These are phyloP conservation scores for Cercospora sp. DNA, from an alignment of 2,329 filamentous ascomycete species.

Conservation along the genomic window DNA sequence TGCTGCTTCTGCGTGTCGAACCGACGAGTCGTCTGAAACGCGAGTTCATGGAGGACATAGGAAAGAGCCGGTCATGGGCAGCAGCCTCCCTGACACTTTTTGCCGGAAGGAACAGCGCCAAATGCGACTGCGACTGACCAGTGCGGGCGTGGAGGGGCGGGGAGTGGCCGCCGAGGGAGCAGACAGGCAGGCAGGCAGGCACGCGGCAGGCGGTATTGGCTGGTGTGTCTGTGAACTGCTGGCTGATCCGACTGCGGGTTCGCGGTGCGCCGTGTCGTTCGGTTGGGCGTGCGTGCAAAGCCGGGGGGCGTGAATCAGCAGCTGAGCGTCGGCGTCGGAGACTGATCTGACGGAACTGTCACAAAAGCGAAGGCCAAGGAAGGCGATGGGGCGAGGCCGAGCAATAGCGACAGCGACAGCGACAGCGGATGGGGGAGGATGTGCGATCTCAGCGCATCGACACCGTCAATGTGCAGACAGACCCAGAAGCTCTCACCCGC, in stretches of 20 bases:
- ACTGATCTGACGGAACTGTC: background rate
- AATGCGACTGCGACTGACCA: slow-evolving; percentile 2
- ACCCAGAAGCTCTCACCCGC: too few relatives aligned
- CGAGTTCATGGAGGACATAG: slow-evolving; percentile 67
- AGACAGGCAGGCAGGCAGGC: slow-evolving; percentile 4
- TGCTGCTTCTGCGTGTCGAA: slow-evolving; percentile 71
- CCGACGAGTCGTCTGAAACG: slow-evolving; percentile 78
- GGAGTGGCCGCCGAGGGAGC: background rate
- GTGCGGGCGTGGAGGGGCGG: background rate
- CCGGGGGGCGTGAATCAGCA: background rate
- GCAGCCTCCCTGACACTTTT: slow-evolving; percentile 9
- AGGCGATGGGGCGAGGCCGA: background rate
- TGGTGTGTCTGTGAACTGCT: background rate
- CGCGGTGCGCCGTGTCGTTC: background rate
- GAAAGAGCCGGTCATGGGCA: slow-evolving; percentile 17
- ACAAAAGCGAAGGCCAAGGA: background rate
- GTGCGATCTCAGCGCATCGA: background rate
- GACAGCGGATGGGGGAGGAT: background rate
- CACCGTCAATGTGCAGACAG: too few relatives aligned
- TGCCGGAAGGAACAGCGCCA: slow-evolving; percentile 8
- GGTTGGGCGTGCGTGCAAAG: background rate
- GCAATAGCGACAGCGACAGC: background rate
- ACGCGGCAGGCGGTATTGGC: background rate
- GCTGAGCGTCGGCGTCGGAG: background rate
- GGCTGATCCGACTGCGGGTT: background rate